These are phyloP conservation scores for Turritis glabra DNA, from an alignment of 345 rosid genomes.

Conservation along the genomic window DNA sequence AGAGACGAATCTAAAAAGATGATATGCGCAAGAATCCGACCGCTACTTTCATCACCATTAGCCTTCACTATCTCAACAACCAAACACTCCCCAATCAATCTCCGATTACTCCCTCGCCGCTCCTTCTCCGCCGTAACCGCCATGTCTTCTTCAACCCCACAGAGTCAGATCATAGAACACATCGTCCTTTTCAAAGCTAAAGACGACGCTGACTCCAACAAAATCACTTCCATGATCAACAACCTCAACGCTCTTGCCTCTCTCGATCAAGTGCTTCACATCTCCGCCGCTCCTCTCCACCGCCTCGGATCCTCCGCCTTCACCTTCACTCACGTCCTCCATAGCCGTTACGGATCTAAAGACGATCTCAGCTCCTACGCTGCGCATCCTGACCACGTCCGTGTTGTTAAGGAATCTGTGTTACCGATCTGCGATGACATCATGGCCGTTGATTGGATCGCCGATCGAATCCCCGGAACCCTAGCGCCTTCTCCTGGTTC, in stretches of 20 bases:
- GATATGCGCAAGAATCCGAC: conserved; percentile 31
- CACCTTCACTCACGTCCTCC: conserved; percentile 86
- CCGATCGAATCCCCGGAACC: conserved; percentile 43
- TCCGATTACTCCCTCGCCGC: conserved; percentile 29
- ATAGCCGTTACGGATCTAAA: conserved; percentile 81
- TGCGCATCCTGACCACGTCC: conserved; percentile 65
- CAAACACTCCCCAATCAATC: conserved; percentile 16
- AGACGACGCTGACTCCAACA: conserved; percentile 50
- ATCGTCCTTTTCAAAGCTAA: conserved; percentile 89
- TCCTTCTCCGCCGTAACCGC: conserved; percentile 34
- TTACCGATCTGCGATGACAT: conserved; percentile 75
- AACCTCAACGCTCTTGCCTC: conserved; percentile 65
- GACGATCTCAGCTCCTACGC: conserved; percentile 59
- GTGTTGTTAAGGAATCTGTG: conserved; percentile 58
- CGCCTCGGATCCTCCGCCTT: conserved; percentile 46
- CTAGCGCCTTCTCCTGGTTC: conserved; percentile 51
- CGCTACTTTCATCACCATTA: conserved; percentile 25
- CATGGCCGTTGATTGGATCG: conserved; percentile 95
- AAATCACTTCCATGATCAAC: conserved; percentile 58
- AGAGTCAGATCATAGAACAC: conserved; percentile 69
- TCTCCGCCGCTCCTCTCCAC: conserved; percentile 66
- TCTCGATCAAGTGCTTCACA: conserved; percentile 62
- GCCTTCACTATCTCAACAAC: conserved; percentile 23
- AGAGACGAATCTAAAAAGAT: conserved; percentile 14
- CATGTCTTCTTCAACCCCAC: conserved; percentile 37